Base-by-base conservation (phyloP, 1,284 basidiomycete species). In the Ceratobasidium sp. region DNA sequence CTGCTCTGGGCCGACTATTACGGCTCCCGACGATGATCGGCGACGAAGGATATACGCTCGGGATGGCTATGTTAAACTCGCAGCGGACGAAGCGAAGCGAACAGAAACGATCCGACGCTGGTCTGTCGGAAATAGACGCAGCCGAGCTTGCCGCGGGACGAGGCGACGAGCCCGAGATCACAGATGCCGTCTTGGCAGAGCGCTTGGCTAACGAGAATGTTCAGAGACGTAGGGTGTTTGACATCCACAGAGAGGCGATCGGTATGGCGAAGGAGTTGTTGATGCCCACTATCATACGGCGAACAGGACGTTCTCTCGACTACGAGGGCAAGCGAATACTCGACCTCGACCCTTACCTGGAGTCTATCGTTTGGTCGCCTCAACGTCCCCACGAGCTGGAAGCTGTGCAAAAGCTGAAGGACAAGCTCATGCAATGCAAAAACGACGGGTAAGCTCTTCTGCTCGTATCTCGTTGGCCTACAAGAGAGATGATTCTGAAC, bases 1-100 rank as follows among this genome's bases (percentile, higher is more conserved):
- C 40, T 1, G 70, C 70, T 12, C 53, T 58, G 10, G 58, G 44
- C 12, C 53, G 70, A 1, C 28, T 72, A 1, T 40, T 73, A 33
- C 40, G 71, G 7, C 60, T 63, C 40, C 4, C 4, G 6, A n/a
- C 76, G 18, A 66, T 58, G 44, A 75, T 58, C 10, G 84, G 84
- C 0, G 84, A 83, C 0, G 75, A 46, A 12, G 84, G 84, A 1
- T 83, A 83, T 1, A 83, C 83, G 15, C 44, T 61, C 4, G 20
- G 23, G 4, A 10, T 26, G 13, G 42, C 15, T 0, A 40, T 53
- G 42, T 6, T 33, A 10, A 28, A 63, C 33, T 49, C 42, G 9
- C 13, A 46, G 40, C 44, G 23, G 44, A 42, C 56, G 15, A 23
- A 44, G 18, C 20, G 71, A 13, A 63, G 20, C 42, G 2, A 20